Evolutionary conservation across 225 moss, liverwort and hornwort genomes (phyloP).

Genomic region (Pseudoscleropodium purum): DNA sequence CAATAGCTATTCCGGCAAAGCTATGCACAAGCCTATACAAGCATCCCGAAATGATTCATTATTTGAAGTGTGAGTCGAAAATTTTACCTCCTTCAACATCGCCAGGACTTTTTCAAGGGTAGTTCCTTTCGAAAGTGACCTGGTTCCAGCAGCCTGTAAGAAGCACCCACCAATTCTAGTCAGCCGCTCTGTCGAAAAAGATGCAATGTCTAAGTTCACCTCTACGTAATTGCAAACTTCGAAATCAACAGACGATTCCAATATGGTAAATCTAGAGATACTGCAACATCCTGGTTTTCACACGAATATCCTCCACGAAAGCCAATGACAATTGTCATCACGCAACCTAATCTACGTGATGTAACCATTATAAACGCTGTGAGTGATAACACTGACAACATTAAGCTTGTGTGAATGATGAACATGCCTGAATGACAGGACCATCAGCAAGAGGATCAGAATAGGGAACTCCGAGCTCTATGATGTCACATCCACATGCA

Average conservation of each 20-base stretch:
- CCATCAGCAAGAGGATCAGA: conserved; percentile 85
- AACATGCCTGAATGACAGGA: conserved; percentile 65
- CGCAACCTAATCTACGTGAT: neutral
- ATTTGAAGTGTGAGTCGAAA: neutral
- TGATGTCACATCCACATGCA: conserved; percentile 49
- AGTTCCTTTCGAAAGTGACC: conserved; percentile 60
- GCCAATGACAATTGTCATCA: neutral
- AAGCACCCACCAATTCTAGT: neutral
- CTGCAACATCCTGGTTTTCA: neutral
- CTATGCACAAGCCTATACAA: neutral
- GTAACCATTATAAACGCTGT: neutral
- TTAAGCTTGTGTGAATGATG: neutral
- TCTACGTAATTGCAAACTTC: neutral
- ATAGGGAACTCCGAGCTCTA: conserved; percentile 80
- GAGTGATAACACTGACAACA: neutral
- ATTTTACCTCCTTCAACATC: conserved; percentile 61
- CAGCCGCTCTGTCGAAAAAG: neutral
- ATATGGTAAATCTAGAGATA: neutral
- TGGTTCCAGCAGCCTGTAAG: conserved; percentile 69
- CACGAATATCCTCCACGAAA: neutral
- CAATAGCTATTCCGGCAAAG: neutral
- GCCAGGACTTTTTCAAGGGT: conserved; percentile 70
- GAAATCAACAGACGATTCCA: neutral
- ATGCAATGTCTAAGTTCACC: neutral
- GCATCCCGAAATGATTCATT: neutral